phyloP scores from a whole-genome alignment of 2,329 filamentous ascomycete species.

The Pleoardoris graminearum region DNA sequence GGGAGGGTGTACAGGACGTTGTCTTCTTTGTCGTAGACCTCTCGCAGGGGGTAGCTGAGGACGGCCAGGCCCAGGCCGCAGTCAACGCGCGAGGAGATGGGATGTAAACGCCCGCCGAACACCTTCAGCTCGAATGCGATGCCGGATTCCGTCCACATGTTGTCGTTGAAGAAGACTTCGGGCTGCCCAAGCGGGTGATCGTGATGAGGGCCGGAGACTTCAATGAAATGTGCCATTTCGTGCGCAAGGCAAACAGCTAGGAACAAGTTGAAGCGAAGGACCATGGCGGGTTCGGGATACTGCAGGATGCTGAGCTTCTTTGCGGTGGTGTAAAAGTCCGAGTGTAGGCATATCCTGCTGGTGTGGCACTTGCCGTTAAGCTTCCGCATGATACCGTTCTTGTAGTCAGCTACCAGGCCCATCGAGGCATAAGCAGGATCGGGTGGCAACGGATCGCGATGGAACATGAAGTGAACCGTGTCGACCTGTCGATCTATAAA shows the following conservation, averaged over 20 bases:
- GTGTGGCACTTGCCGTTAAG: constrained; percentile 42
- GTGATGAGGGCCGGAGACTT: constrained; percentile 44
- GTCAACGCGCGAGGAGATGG: constrained; percentile 44
- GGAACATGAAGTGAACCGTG: constrained; percentile 46
- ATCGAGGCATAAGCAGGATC: constrained; percentile 45
- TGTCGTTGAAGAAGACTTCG: constrained; percentile 46
- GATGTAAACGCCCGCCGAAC: constrained; percentile 46
- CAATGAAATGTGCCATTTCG: constrained; percentile 48
- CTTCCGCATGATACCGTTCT: constrained; percentile 41
- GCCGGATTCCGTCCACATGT: constrained; percentile 47
- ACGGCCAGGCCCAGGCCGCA: constrained; percentile 45
- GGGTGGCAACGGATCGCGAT: constrained; percentile 40
- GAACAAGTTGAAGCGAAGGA: constrained; percentile 47
- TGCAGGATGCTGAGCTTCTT: constrained; percentile 43
- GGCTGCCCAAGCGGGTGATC: constrained; percentile 40
- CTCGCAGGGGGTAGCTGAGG: constrained; percentile 41
- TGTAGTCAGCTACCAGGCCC: constrained; percentile 44
- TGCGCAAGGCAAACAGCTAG: constrained; percentile 44
- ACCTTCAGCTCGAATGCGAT: constrained; percentile 46
- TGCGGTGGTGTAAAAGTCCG: constrained; percentile 47
- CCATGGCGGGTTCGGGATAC: constrained; percentile 46
- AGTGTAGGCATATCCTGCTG: constrained; percentile 45
- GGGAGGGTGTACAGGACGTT: constrained; percentile 44
- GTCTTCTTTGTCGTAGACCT: constrained; percentile 44
- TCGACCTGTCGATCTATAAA: constrained; percentile 40